Base-by-base conservation (phyloP, 257 asterid genomes). In the Solanum ahanhuiri region DNA sequence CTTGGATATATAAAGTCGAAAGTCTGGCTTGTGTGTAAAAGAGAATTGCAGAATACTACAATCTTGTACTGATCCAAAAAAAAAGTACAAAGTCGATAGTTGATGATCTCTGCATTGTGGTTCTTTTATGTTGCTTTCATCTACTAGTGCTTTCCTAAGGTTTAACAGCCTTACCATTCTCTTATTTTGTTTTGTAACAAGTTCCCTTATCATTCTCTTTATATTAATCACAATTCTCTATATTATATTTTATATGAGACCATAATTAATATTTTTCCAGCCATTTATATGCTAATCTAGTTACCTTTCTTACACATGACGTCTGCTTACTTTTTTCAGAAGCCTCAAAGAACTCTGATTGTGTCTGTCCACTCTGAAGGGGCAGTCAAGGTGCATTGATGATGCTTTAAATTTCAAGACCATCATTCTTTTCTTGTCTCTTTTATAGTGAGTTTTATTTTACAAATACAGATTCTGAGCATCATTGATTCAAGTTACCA, bases 351-450 rank as follows among this genome's bases (percentile, higher is more conserved):
- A 85, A 95, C 95, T 87, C 91, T 94, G 89, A 89, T 90, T 58
- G 89, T 96, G 83, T 93, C 98, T 83, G 95, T 96, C 85, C 98
- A 94, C 89, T 95, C 99, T 83, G 99, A 96, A 92, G 98, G 99
- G 88, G 98, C 97, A 87, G 93, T 91, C 73, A 96, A 96, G 98
- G 99, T 96, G 84, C 79, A 88, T 31, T 30, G 63, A n/a, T 87
- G 11, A 18, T 45, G 72, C 85, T 85, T 84, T 83, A 48, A 71
- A 31, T 75, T 83, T 70, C 83, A 57, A 63, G 72, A 58, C 76
- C 57, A 45, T 85, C 30, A 9, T 22, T 82, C 23, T 82, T 89
- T 77, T 73, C 67, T 54, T 87, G 88, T n/a, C 86, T 79, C 28
- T 28, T 79, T 90, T 88, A 73, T 86, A 57, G 54, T 84, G 83